Evolutionary conservation across 2,329 filamentous ascomycete species (phyloP), one percentile per base, ranked within the genome.

Genomic region (Grosmannia clavigera): DNA sequence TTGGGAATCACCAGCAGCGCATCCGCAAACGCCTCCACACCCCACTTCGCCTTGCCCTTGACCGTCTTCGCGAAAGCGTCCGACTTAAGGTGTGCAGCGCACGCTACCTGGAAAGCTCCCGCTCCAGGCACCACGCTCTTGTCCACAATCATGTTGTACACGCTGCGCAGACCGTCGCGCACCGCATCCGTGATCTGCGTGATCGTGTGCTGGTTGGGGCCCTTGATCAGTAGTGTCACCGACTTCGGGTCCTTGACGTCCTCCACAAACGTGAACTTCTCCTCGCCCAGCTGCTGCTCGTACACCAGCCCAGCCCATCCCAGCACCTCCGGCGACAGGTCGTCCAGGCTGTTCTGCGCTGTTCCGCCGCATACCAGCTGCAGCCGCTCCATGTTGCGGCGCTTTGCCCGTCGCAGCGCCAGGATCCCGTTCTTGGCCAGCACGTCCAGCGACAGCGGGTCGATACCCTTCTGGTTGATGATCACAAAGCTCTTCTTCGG

Each of bases 111-210:
- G 84, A 96, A 99, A 57, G 94, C 90, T 68, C 94, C 94, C 61
- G 85, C 94, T 61, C 94, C 94, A 1, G 94, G 94, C 31, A 99
- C 90, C 25, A 99, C 94, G 66, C 88, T 92, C 75, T 87, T 85
- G 73, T 99, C 94, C n/a, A 97, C 92, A 72, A 99, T 97, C 81
- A 95, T 96, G 80, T 99, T 99, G 83, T 96, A 97, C 57, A 97
- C 94, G 71, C 90, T 95, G 70, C 94, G 85, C 66, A 99, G 81
- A 64, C 94, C 94, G 71, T 99, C 94, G 59, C 94, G 85, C 53
- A 97, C 94, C 3, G 94, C 94, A 71, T 99, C 94, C 65, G 91
- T 95, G 70, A 99, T 91, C 75, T 99, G 94, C 16, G 88, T 85
- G 68, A 99, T 99, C 63, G 92, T 97, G 78, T 99, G 94, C 70